Base-by-base conservation (phyloP, 768 basidiomycete genomes). In the Podaxis carcinomalis region DNA sequence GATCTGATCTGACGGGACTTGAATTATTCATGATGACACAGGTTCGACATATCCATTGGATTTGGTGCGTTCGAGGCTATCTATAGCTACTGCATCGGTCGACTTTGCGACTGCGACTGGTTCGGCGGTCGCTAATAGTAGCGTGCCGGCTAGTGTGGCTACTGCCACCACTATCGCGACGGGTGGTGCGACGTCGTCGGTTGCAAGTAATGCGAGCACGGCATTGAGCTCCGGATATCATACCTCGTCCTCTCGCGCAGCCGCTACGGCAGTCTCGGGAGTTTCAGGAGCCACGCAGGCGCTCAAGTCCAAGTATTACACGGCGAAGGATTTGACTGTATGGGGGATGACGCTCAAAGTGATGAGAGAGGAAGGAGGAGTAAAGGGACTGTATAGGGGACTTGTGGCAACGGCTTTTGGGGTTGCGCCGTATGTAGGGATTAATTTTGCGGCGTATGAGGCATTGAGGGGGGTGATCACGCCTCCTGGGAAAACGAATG, bases 381-480 rank as follows among this genome's bases (percentile, higher is more conserved):
- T 96, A 11, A 81, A 86, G 53, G 96, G 87, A 4, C 75, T 99
- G 52, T 93, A 98, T 71, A 84, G 94, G 36, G 96, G 95, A 0
- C 71, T 95, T 37, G 76, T 90, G 10, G 85, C 94, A 11, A 97
- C 94, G 0, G 88, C 92, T 2, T 78, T 90, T 56, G 93, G 95
- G 2, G 93, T 97, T 42, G 95, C 95, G 14, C 95, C 95, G 3
- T 90, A 90, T 65, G 88, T 90, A 21, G 86, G 93, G 11, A 89
- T 95, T 71, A 97, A 97, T 72, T 97, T 97, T 72, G 91, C 93
- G n/a, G 79, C 93, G 28, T 98, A 98, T 68, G 96, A 98, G 73
- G 81, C 87, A 51, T 69, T 93, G 69, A 82, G 90, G 57, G 86
- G 88, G 2, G 66, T 87, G 49, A 78, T 92, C 63, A 93, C 89